Conservation (phyloP, 805 yeast genomes). For the Wickerhamomyces canadensis region DNA sequence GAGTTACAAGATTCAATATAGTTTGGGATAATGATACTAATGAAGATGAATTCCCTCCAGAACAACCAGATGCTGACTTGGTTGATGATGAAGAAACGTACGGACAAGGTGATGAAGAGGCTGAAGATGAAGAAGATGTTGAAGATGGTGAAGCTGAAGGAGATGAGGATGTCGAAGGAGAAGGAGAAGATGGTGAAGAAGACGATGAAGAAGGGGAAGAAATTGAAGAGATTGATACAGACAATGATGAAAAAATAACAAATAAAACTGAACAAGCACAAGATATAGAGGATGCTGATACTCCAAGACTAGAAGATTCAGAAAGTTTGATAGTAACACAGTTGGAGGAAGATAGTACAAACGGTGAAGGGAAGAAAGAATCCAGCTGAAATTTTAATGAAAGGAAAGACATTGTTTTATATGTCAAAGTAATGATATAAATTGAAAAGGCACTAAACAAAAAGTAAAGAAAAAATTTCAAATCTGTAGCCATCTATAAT, state of each 20-base stretch:
- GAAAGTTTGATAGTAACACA: too few relatives aligned
- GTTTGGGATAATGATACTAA: slow-evolving; percentile 86
- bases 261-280: slow-evolving; percentile 17
- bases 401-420: too few relatives aligned
- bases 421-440: too few relatives aligned
- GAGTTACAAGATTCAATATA: slow-evolving; percentile 94
- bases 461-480: background rate
- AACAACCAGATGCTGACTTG: slow-evolving; percentile 58
- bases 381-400: background rate
- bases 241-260: slow-evolving; percentile 20
- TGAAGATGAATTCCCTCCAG: slow-evolving; percentile 72
- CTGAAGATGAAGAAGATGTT: slow-evolving; percentile 38
- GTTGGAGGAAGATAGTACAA: background rate
- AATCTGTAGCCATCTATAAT: background rate
- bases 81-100: slow-evolving; percentile 61
- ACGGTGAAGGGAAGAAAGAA: background rate
- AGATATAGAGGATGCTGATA: slow-evolving; percentile 12
- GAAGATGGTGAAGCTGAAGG: slow-evolving; percentile 44
- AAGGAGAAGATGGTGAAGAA: slow-evolving; percentile 34
- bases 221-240: slow-evolving; percentile 36
- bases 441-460: too few relatives aligned
- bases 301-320: slow-evolving; percentile 17
- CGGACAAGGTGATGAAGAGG: slow-evolving; percentile 49
- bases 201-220: slow-evolving; percentile 35
- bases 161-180: slow-evolving; percentile 36